Base-by-base conservation (phyloP, 176 grass and related monocot genomes). In the Raddia guianensis region DNA sequence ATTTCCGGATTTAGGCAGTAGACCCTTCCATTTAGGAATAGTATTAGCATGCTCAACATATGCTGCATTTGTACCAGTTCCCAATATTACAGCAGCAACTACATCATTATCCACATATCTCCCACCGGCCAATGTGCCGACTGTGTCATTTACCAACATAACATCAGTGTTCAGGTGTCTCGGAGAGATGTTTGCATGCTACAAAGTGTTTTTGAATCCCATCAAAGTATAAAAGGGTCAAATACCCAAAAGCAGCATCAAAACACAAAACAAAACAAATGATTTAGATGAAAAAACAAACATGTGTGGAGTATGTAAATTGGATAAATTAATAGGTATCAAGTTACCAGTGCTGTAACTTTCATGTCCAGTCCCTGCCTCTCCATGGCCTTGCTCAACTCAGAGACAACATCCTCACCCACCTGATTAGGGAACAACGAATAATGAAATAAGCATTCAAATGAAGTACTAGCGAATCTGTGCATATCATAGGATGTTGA, bases 31-130 rank as follows among this genome's bases (percentile, higher is more conserved):
- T 68, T 93, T 93, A 67, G 91, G 88, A 77, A 97, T 93, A 19
- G 77, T 73, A 51, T 86, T 84, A 21, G 91, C 88, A 83, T 85
- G 83, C 81, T 93, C 94, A 10, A 97, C 91, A 77, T 97, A 97
- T 69, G 91, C 91, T 68, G 94, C 94, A 62, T 97, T 97, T 49
- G 91, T 93, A 75, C 94, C 94, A 12, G 91, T 93, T 45, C 94
- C 94, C 83, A 97, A 82, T 72, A 93, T 97, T 47, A 97, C 55
- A 0, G 88, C 91, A 32, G 86, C 91, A 87, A 89, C 82, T 14
- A 93, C 91, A 87, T 91, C 89, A 1, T 84, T 76, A 78, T 93
- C 88, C 19, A 73, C 14, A 72, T 97, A 97, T 79, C 93, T 91
- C 58, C 86, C 90, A 18, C 90, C 90, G 63, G 90, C 90, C 79